A percentile compares a stretch with the other conserved stretches of the same genome.
These are phyloP conservation scores for Podila verticillata DNA, from an alignment of 192 early-diverging fungal genomes.

Conservation along the genomic window DNA sequence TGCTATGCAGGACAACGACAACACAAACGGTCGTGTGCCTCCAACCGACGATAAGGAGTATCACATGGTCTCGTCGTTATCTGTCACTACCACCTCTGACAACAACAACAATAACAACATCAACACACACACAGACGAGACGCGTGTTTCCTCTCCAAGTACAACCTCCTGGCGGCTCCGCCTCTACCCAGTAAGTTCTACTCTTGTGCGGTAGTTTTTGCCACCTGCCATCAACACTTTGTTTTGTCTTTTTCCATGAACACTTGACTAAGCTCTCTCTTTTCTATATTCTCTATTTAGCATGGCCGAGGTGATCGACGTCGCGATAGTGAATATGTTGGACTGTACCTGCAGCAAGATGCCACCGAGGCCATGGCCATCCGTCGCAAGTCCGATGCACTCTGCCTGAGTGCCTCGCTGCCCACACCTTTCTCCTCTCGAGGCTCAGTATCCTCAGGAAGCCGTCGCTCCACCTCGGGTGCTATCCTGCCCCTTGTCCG, in stretches of 20 bases:
- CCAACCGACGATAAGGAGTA: background rate
- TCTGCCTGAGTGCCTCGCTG: slow-evolving; percentile 10
- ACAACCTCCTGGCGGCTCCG: slow-evolving; percentile 42
- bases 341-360: slow-evolving; percentile 48
- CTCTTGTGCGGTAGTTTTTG: background rate
- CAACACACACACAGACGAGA: background rate
- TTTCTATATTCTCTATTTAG: slow-evolving; percentile 11
- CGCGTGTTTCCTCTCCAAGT: background rate
- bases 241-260: background rate
- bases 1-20: slow-evolving; percentile 17
- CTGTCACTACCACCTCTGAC: background rate
- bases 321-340: slow-evolving; percentile 44
- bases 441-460: slow-evolving; percentile 23
- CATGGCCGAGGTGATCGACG: slow-evolving; percentile 50
- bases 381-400: background rate
- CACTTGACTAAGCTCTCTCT: background rate
- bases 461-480: slow-evolving; percentile 34
- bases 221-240: too few relatives aligned
- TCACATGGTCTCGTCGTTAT: slow-evolving; percentile 1
- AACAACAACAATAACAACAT: too few relatives aligned
- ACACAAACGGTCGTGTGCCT: background rate
- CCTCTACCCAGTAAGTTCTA: slow-evolving; percentile 35
- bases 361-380: slow-evolving; percentile 6
- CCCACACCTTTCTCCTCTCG: slow-evolving; percentile 17
- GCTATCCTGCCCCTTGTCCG: slow-evolving; percentile 22